Conservation (phyloP, 257 asterid genomes). For the Paulownia fortunei region DNA sequence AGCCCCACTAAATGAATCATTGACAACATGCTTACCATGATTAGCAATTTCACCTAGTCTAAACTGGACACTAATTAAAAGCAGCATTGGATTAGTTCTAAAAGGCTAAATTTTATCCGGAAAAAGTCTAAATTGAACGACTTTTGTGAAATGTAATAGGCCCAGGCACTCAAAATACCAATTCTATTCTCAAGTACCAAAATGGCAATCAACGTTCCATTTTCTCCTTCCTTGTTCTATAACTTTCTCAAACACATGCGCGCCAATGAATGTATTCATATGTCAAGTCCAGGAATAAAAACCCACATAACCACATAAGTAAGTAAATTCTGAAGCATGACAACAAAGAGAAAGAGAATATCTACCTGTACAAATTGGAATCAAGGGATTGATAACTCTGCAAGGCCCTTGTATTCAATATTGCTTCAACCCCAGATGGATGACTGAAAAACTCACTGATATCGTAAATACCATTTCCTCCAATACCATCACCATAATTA, state of each 20-base stretch:
- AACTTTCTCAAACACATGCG: conserved; percentile 31
- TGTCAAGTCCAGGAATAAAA: not conserved
- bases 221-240: conserved; percentile 6
- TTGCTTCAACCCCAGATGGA: conserved; percentile 82
- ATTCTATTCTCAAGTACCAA: not conserved
- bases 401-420: conserved; percentile 76
- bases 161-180: not conserved
- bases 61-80: not conserved
- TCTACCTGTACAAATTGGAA: conserved; percentile 74
- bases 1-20: not conserved
- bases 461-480: conserved; percentile 36
- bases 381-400: conserved; percentile 68
- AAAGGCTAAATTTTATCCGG: too few relatives aligned
- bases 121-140: too few relatives aligned
- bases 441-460: conserved; percentile 76
- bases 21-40: not conserved
- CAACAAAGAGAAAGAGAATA: not conserved
- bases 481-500: conserved; percentile 42
- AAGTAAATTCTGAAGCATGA: not conserved
- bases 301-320: too few relatives aligned
- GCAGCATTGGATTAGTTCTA: not conserved
- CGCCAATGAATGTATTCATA: not conserved
- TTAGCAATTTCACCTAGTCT: conserved; percentile 1
- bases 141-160: not conserved
- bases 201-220: not conserved